Evolutionary conservation across 2,329 filamentous ascomycete genomes (phyloP), one percentile per base, ranked within the genome.

Genomic region (Pseudocercospora fuligena): DNA sequence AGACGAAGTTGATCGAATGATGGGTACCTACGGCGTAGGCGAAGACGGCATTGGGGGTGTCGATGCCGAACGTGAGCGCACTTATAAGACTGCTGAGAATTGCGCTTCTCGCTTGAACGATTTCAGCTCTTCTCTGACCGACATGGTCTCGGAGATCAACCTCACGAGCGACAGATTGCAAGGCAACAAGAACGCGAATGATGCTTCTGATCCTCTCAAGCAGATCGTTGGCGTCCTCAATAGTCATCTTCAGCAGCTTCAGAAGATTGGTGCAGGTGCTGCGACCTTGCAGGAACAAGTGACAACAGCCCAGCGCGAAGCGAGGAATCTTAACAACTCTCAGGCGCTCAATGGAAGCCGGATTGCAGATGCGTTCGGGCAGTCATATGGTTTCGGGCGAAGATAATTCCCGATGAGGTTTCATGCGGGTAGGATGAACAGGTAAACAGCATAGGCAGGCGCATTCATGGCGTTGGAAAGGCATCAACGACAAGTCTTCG

Each of bases 91-190:
- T 61, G 95, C 95, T 1, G 95, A 99, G 84, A 95, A 93, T 80
- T 86, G 97, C 70, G 93, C 93, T 11, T 92, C 97, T 77, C 89
- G 92, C 71, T 84, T 99, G 70, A 94, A 97, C 65, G 93, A 97
- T 73, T 96, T 98, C 88, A 93, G 93, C 76, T 92, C 93, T 77
- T 93, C 97, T 77, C 84, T 99, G 69, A 89, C 89, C 57, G 94
- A 93, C 81, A 98, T 99, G 93, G 97, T 99, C 73, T 94, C 97
- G 77, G 95, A 98, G 80, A 97, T 99, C 78, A 99, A 99, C 78
- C 89, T 90, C 73, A 94, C 96, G 69, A 95, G 92, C n/a, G 87
- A 92, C 63, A 93, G 90, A 25, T 83, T 99, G 71, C 94, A 69
- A 4, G 70, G 65, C 27, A 69, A 89, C 85, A 97, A 96, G 85